Evolutionary conservation across 2,329 filamentous ascomycete genomes (phyloP), one percentile per base, ranked within the genome.

Genomic region (Alternaria rosae): DNA sequence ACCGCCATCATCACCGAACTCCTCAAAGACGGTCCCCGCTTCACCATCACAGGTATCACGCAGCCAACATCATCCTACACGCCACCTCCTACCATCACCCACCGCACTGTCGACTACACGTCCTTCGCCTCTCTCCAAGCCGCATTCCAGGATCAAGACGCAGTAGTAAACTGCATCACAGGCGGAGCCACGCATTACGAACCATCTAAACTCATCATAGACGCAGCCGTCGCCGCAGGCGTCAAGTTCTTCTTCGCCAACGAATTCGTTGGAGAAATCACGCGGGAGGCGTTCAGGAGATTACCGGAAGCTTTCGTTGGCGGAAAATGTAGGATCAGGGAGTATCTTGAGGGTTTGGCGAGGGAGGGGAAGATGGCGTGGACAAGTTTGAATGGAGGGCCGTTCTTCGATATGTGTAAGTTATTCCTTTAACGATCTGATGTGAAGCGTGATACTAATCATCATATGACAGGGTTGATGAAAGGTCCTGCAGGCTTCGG

Each of bases 101-200:
- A 65, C 57, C 72, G 68, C 30, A 54, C 60, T 4, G 64, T 64
- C 4, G 74, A 78, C 58, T 78, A 72, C 59, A 54, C 54, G 1
- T 77, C 76, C 13, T 41, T 70, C 0, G 30, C 59, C 2, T 73
- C 74, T 1, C 70, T 78, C 6, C 61, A 57, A 17, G 64, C 79
- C 3, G 84, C 82, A 1, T 82, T 90, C 28, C 63, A 79, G 13
- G 84, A 82, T 32, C 83, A 88, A 62, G 87, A 89, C 59, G 87
- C 85, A 1, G 76, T 89, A 28, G 76, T 89, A 21, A 77, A 75
- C 59, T 80, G 81, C 17, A 77, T 83, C 3, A 78, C 87, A 23
- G 82, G 82, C 8, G 78, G 79, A n/a, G 75, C 76, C 3, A 78
- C 80, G 17, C 78, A 82, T 23, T 76, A 73, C 61, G 74, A 75